These are phyloP conservation scores for Ceratobasidium sp. DNA, from an alignment of 1,284 basidiomycete species.

Conservation along the genomic window DNA sequence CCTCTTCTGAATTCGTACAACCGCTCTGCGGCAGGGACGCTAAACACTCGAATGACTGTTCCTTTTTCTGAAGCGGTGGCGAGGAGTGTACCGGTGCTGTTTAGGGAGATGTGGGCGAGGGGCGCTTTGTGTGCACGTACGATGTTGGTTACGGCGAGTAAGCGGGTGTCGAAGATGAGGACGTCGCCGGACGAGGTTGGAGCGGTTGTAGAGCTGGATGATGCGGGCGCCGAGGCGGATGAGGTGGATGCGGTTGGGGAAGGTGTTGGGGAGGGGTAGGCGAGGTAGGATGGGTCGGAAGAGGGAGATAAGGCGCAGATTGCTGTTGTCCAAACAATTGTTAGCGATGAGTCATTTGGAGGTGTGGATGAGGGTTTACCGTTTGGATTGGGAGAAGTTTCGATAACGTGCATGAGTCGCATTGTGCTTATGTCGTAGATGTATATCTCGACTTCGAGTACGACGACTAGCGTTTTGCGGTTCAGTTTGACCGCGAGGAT, in stretches of 20 bases:
- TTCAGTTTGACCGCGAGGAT: slow-evolving; percentile 98
- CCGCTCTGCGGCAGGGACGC: slow-evolving; percentile 90
- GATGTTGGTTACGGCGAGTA: slow-evolving; percentile 92
- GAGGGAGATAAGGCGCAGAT: slow-evolving; percentile 95
- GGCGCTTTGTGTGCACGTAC: slow-evolving; percentile 98
- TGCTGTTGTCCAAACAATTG: slow-evolving; percentile 65
- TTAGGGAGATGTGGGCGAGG: slow-evolving; percentile 89
- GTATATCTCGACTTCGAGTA: slow-evolving; percentile 96
- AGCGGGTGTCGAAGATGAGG: slow-evolving; percentile 91
- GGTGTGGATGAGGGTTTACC: slow-evolving; percentile 65
- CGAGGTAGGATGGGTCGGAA: slow-evolving; percentile 94
- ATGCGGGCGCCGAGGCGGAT: slow-evolving; percentile 61
- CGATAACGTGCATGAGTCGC: slow-evolving; percentile 96
- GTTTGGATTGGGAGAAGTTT: slow-evolving; percentile 95
- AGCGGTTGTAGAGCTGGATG: slow-evolving; percentile 57
- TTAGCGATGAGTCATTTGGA: background rate
- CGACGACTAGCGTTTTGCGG: slow-evolving; percentile 94
- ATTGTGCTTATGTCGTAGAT: slow-evolving; percentile 99
- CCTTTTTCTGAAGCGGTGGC: slow-evolving; percentile 97
- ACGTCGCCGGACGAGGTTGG: slow-evolving; percentile 83
- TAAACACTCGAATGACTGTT: slow-evolving; percentile 96
- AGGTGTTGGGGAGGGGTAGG: slow-evolving; percentile 94
- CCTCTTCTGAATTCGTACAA: slow-evolving; percentile 95
- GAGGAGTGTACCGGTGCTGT: slow-evolving; percentile 88
- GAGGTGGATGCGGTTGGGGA: slow-evolving; percentile 74